Base-by-base conservation (phyloP, 1,284 basidiomycete genomes). In the Pseudozyma sp. region DNA sequence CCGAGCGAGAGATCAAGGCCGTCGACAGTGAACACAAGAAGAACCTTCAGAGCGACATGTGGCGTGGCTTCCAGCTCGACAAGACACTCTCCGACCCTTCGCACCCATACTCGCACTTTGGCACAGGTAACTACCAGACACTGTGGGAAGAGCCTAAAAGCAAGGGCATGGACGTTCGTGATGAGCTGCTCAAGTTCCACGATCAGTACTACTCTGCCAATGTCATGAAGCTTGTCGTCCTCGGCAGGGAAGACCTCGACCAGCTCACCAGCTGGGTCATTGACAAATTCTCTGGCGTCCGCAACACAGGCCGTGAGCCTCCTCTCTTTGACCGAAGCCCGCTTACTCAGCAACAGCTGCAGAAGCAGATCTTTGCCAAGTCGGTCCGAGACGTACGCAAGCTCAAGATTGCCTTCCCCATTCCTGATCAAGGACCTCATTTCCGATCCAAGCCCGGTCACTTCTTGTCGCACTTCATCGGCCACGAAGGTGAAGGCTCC, bases 1-100 rank as follows among this genome's bases (percentile, higher is more conserved):
- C 96, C 0, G 90, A 92, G 57, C 90, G 97, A 50, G 97, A 99
- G 86, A 90, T 98, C 76, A 95, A 95, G 77, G 97, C 97, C 1
- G 97, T 99, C 40, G 92, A 99, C 85, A 97, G 95, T 1, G 97
- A 99, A 85, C 93, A 99, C 89, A 95, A 94, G 88, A 99, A 99
- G 88, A 99, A 99, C 84, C 89, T 94, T 55, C 96, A 98, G 86
- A 88, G 88, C n/a, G 96, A 99, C 85, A 87, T 92, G 82, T 98
- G 95, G 95, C 90, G 97, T n/a, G 91, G 95, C 60, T 98, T 93
- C 87, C 97, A 99, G 86, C 87, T 98, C 31, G 95, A 94, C 86
- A 99, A 99, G 86, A 90, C 91, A 74, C 89, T 97, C 44, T 92
- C 90, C 68, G 88, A 83, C 36, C 72, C 88, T 1, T 91, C 91